Evolutionary conservation across 2,329 filamentous ascomycete species (phyloP), one percentile per base, ranked within the genome.

Genomic region (Colletotrichum tanaceti): DNA sequence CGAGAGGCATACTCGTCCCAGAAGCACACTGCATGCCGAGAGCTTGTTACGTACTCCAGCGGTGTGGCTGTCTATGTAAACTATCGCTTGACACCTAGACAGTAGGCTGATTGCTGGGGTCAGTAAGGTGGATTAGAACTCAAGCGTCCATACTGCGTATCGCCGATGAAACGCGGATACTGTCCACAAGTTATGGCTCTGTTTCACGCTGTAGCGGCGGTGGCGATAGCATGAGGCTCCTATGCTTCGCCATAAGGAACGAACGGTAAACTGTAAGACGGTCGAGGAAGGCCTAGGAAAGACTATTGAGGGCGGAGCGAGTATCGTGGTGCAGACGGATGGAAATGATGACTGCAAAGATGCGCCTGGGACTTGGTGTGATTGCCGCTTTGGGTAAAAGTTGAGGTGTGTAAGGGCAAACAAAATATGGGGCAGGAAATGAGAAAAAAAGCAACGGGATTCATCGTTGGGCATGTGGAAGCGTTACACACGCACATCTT

Each of bases 11-110:
- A 53, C 28, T 53, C 49, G 18, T 53, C 49, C 28, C n/a, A n/a
- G 43, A n/a, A 10, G 14, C 43, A 41, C 32, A 39, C 20, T 11
- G 35, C 16, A 38, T 53, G 28, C 50, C 9, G n/a, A 10, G 38
- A 35, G 11, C 22, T 39, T 16, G 22, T 57, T 43, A 16, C 18
- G 38, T 32, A 13, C 43, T 54, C 47, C 54, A 41, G 58, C 58
- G 63, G 58, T 63, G 63, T 63, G 58, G 35, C 43, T 63, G n/a
- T n/a, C n/a, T n/a, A 63, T 58, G 43, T 43, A 63, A 52, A 7
- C n/a, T 11, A 3, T 2, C 14, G 13, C 32, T 5, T 53, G 28
- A 38, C 18, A 35, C 18, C n/a, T 32, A 18, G 28, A 53, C 18
- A 16, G 49, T 53, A 20, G 28, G 32, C 13, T 10, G 47, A 35